A percentile compares a stretch with the other conserved stretches of the same genome.
phyloP scores from a whole-genome alignment of 208 protist species.

The Trichomonas tenax region DNA sequence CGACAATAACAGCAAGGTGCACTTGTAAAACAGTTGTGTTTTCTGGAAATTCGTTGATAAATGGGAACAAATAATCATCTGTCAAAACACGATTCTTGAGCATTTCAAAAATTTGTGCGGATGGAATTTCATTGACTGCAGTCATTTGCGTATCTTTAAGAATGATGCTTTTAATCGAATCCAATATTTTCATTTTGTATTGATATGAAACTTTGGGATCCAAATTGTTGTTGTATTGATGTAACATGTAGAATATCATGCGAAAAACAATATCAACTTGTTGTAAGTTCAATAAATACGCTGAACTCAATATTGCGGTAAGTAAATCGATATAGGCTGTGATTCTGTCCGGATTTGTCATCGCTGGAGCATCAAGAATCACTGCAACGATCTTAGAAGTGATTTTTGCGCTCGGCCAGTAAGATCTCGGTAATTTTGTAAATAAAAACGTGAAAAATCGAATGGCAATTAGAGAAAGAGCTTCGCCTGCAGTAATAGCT shows the following conservation, averaged over 20 bases:
- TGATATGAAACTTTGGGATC: not conserved
- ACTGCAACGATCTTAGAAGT: not conserved
- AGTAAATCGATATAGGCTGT: not conserved
- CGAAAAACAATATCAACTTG: not conserved
- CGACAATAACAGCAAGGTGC: not conserved
- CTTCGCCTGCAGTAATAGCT: not conserved
- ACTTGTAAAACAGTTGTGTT: not conserved
- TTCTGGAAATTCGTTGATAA: not conserved
- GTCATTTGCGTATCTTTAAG: not conserved
- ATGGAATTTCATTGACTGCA: not conserved
- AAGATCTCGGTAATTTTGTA: not conserved
- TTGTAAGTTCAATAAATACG: not conserved
- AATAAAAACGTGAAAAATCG: not conserved
- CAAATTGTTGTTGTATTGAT: not conserved
- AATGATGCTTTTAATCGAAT: not conserved
- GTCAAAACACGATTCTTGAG: not conserved
- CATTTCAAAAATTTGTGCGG: not conserved
- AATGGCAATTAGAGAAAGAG: not conserved
- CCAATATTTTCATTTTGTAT: not conserved
- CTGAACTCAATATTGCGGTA: not conserved
- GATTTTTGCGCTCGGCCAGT: not conserved
- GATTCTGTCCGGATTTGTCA: not conserved
- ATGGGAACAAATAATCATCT: not conserved
- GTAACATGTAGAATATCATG: not conserved
- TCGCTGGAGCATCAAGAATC: not conserved